Percentiles rank a stretch among this genome's conserved stretches.
phyloP scores from a whole-genome alignment of 2,329 filamentous ascomycete species.

The Penicillium occitanis region DNA sequence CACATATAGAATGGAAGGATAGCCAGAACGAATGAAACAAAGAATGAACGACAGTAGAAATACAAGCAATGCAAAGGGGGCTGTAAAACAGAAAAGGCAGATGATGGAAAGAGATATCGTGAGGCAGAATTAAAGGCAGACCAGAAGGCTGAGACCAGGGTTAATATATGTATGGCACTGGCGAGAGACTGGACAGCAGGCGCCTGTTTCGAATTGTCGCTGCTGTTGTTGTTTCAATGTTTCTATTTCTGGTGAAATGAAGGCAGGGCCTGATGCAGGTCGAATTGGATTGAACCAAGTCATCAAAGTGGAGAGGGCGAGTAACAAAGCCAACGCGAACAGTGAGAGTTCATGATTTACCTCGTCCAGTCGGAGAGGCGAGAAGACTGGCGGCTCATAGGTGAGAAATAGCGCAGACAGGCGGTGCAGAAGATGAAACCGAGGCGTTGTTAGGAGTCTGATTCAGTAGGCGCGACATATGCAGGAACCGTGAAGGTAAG shows the following conservation, averaged over 20 bases:
- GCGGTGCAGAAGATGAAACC: constrained; percentile 8
- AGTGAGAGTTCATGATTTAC: constrained; percentile 1
- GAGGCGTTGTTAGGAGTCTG: constrained; percentile 9
- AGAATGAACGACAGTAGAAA: constrained; percentile 20
- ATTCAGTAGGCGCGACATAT: constrained; percentile 13
- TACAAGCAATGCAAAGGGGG: constrained; percentile 14
- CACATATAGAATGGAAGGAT: background rate
- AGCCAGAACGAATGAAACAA: background rate
- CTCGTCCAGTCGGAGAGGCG: constrained; percentile 6
- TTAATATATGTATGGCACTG: constrained; percentile 12
- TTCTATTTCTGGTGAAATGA: constrained; percentile 20
- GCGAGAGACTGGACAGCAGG: background rate
- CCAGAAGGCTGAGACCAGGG: background rate
- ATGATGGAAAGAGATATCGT: background rate
- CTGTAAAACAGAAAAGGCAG: constrained; percentile 11
- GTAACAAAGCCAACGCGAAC: background rate
- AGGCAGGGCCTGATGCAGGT: constrained; percentile 1
- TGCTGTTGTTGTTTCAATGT: constrained; percentile 16
- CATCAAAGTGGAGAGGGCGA: constrained; percentile 3
- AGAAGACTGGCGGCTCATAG: background rate
- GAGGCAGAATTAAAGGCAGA: constrained; percentile 17
- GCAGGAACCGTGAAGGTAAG: constrained; percentile 1
- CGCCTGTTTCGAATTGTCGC: constrained; percentile 21
- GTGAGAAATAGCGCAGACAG: constrained; percentile 10
- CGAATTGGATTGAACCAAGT: constrained; percentile 11